Percentiles rank a stretch among this genome's conserved stretches.
Conservation (phyloP, 768 basidiomycete species). For the Agaricus subrufescens region DNA sequence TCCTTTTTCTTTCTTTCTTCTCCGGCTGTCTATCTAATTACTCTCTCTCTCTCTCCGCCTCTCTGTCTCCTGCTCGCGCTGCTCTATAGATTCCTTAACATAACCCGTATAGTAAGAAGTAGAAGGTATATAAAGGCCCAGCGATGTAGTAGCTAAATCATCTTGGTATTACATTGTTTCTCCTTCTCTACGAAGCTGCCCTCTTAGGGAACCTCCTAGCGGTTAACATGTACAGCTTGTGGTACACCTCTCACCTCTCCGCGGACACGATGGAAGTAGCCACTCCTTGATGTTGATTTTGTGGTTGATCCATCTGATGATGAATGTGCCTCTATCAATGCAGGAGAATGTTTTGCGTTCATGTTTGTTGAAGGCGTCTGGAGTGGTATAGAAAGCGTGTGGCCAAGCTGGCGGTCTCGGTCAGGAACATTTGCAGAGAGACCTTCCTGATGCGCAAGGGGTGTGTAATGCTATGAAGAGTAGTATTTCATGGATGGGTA, state of each 20-base stretch:
- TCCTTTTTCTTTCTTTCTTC: no score
- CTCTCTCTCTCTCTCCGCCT: no score
- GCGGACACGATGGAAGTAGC: slow-evolving; percentile 25
- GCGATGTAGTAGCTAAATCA: no score
- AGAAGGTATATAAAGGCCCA: no score
- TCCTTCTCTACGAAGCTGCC: no score
- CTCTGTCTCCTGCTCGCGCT: no score
- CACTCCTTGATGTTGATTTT: slow-evolving; percentile 31
- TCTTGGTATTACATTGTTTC: no score
- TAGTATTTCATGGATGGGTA: slow-evolving; percentile 24
- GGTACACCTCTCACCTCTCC: slow-evolving; percentile 49
- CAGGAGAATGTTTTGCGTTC: slow-evolving; percentile 69
- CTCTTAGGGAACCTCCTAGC: no score
- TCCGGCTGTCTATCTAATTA: no score
- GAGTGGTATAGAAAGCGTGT: slow-evolving; percentile 29
- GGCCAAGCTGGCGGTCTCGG: slow-evolving; percentile 50
- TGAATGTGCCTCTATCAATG: slow-evolving; percentile 31
- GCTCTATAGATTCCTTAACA: no score
- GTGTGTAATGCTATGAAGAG: slow-evolving; percentile 48
- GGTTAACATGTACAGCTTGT: no score
- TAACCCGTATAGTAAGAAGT: no score
- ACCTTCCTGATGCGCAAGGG: slow-evolving; percentile 37
- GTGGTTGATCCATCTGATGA: slow-evolving; percentile 50
- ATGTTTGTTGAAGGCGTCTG: slow-evolving; percentile 32
- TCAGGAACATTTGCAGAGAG: slow-evolving; percentile 32